phyloP scores from a whole-genome alignment of 2,329 filamentous ascomycete genomes.

The Diplocarpon mali region DNA sequence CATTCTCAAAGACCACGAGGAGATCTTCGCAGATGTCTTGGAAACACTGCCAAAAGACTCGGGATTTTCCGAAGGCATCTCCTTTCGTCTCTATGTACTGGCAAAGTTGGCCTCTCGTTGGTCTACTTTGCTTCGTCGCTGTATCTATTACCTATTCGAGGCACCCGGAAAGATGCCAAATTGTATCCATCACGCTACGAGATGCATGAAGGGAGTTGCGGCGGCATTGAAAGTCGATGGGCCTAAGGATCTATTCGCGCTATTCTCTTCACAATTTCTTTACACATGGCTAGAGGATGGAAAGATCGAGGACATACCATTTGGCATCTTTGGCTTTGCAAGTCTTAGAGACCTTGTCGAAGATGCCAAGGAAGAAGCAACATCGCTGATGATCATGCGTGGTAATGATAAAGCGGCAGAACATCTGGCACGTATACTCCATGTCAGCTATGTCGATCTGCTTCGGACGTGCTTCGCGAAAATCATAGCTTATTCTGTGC shows the following conservation, averaged over 20 bases:
- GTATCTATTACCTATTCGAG: conserved; percentile 91
- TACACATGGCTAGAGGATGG: conserved; percentile 78
- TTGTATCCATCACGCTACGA: conserved; percentile 58
- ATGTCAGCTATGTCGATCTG: conserved; percentile 42
- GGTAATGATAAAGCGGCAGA: conserved; percentile 53
- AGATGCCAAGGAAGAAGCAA: conserved; percentile 64
- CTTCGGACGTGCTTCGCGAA: conserved; percentile 63
- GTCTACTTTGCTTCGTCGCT: conserved; percentile 75
- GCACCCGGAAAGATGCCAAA: conserved; percentile 61
- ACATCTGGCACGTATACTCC: conserved; percentile 48
- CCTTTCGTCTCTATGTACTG: conserved; percentile 67
- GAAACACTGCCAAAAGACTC: conserved; percentile 63
- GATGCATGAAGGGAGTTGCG: conserved; percentile 59
- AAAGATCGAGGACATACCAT: conserved; percentile 64
- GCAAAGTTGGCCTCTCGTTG: conserved; percentile 69
- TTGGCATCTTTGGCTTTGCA: conserved; percentile 69
- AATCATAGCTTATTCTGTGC: conserved; percentile 72
- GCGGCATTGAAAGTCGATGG: conserved; percentile 50
- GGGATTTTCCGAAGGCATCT: conserved; percentile 69
- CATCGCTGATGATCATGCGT: conserved; percentile 75
- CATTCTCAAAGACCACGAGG: conserved; percentile 71
- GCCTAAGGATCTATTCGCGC: conserved; percentile 60
- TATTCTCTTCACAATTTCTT: conserved; percentile 82
- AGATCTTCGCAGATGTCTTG: conserved; percentile 76
- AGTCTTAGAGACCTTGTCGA: conserved; percentile 56